Evolutionary conservation across 2,329 filamentous ascomycete genomes (phyloP).

Genomic region (Epichloe uncinata): DNA sequence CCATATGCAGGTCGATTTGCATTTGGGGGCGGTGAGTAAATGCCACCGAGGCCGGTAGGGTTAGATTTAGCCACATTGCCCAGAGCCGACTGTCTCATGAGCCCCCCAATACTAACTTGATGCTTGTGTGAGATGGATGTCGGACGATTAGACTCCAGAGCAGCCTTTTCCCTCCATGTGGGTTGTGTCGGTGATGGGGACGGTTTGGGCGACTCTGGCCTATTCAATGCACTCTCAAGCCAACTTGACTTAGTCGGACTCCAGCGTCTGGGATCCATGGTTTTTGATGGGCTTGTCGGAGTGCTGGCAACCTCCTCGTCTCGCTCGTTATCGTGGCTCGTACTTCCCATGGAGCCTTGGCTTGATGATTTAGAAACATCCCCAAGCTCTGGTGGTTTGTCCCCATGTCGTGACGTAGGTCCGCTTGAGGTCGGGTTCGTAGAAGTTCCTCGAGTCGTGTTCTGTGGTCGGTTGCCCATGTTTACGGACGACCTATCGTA

Average conservation of each 20-base stretch:
- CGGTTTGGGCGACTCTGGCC: conserved; percentile 69
- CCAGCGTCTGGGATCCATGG: conserved; percentile 76
- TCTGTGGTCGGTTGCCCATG: conserved; percentile 22
- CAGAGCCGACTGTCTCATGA: conserved; percentile 55
- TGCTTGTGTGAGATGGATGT: conserved; percentile 42
- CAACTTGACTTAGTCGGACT: conserved; percentile 90
- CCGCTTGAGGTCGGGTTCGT: conserved; percentile 38
- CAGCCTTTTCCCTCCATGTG: conserved; percentile 64
- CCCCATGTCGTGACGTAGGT: conserved; percentile 57
- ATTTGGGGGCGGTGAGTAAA: conserved; percentile 27
- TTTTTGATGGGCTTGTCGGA: conserved; percentile 68
- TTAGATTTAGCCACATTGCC: conserved; percentile 33
- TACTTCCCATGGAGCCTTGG: conserved; percentile 11
- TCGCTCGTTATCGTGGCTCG: conserved; percentile 12
- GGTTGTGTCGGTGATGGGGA: conserved; percentile 54
- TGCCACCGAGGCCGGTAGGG: conserved; percentile 27
- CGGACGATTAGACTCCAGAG: conserved; percentile 31
- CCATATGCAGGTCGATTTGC: conserved; percentile 19
- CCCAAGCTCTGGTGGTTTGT: conserved; percentile 23
- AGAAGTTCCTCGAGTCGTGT: conserved; percentile 37
- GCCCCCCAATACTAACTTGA: conserved; percentile 57
- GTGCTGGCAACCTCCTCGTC: conserved; percentile 29
- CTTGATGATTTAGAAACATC: conserved; percentile 15
- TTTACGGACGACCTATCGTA: conserved; percentile 21
- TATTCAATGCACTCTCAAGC: conserved; percentile 88